Evolutionary conservation across 2,329 filamentous ascomycete species (phyloP).

Genomic region (Cladosporium sp.): DNA sequence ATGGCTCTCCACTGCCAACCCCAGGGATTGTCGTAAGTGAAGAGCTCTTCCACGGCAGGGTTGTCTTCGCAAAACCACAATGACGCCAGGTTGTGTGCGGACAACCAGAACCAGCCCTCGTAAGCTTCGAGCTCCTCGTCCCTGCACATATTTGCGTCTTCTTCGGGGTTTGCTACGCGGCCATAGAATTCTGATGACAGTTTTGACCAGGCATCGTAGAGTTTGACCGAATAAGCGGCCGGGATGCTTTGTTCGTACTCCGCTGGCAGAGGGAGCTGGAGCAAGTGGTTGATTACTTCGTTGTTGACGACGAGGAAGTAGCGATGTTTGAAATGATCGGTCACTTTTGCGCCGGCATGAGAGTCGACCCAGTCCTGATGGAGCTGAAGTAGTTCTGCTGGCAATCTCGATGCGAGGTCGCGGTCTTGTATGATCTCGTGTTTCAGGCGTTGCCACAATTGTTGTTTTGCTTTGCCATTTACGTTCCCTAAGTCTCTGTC

Average conservation of each 20-base stretch:
- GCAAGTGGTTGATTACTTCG: background rate
- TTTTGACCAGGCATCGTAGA: background rate
- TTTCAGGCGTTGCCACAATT: background rate
- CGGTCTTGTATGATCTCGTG: background rate
- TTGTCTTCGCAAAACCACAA: background rate
- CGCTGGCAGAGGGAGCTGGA: conserved; percentile 1
- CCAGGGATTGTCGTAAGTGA: background rate
- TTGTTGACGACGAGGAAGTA: background rate
- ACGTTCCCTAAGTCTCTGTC: background rate
- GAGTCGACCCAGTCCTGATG: background rate
- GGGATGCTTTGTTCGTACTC: background rate
- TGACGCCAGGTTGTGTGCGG: background rate
- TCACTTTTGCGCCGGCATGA: background rate
- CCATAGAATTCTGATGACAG: background rate
- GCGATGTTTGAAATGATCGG: background rate
- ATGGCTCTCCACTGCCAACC: background rate
- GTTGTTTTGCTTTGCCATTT: background rate
- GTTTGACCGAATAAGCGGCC: background rate
- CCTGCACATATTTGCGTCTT: background rate
- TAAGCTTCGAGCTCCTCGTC: background rate
- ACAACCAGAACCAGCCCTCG: background rate
- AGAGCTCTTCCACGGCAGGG: background rate
- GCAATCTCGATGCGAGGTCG: background rate
- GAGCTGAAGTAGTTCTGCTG: background rate
- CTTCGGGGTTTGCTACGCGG: background rate